Conservation (phyloP, 257 asterid species). For the Verbascum thapsus region DNA sequence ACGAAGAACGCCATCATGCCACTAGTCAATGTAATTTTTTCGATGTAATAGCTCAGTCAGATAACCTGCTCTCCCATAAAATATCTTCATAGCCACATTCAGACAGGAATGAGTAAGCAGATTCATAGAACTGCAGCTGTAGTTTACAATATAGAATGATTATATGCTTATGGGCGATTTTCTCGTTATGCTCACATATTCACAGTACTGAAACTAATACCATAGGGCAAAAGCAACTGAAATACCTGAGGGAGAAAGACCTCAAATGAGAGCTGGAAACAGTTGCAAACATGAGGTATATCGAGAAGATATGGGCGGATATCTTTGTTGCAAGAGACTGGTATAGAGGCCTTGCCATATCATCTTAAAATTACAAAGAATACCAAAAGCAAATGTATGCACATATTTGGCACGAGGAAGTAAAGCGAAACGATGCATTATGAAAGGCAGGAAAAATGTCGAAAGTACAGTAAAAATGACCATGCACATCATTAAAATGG, state of each 20-base stretch:
- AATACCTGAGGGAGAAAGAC: not conserved
- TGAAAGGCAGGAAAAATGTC: not conserved
- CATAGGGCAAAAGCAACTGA: not conserved
- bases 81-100: not conserved
- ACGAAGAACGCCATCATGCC: too few species aligned
- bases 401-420: not conserved
- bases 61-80: too few species aligned
- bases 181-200: not conserved
- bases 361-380: not conserved
- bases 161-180: not conserved
- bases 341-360: not conserved
- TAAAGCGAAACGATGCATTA: not conserved
- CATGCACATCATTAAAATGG: not conserved
- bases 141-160: too few species aligned
- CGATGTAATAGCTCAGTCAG: too few species aligned
- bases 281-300: not conserved
- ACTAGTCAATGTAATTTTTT: too few species aligned
- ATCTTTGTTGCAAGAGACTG: constrained; percentile 7
- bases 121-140: not conserved
- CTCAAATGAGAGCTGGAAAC: not conserved
- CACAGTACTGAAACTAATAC: not conserved
- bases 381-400: not conserved
- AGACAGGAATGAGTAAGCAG: too few species aligned
- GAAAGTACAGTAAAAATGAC: not conserved
- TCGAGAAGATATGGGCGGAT: not conserved